Evolutionary conservation across 1,284 basidiomycete species (phyloP), one percentile per base, ranked within the genome.

Genomic region (Rhizoctonia solani): DNA sequence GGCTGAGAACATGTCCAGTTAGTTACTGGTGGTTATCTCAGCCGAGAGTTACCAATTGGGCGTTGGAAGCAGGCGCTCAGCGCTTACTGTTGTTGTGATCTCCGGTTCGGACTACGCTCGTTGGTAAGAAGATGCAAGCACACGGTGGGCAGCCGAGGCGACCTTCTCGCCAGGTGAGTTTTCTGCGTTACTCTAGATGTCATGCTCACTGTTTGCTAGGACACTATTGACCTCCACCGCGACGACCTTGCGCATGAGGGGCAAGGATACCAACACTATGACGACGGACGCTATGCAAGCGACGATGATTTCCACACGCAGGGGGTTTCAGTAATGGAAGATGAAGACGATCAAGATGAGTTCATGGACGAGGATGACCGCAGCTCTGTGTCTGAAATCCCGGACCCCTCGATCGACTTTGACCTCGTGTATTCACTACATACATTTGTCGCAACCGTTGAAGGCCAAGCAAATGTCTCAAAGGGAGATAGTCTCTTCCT

Each of bases 391-490:
- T 85, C 93, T 37, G 92, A 90, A 41, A 91, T 93, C 69, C 92
- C 92, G 2, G 92, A 93, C 76, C 92, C 93, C 75, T 90, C 89
- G 69, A 93, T 94, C 74, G 90, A 94, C 81, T 94, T 94, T 74
- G 90, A 92, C 77, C 82, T 93, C 70, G 91, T 94, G 23, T 94
- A 94, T 72, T 91, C 92, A 11, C 79, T 94, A 21, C 94, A 95
- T 75, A 95, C 92, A 72, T 97, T 97, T 77, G 88, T 94, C 11
- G 95, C 95, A 0, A 97, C 95, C 0, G 94, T 97, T 25, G 95
- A 97, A 74, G 95, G 95, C 21, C 95, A 98, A 78, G 95, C 95
- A 1, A 95, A 93, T 71, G 95, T 98, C 70, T 92, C 95, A 77
- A 96, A 96, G 77, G 95, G 95, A 41, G 95, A 98, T 81, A 92